phyloP scores from a whole-genome alignment of 2,329 filamentous ascomycete species.

The Nigrospora oryzae region DNA sequence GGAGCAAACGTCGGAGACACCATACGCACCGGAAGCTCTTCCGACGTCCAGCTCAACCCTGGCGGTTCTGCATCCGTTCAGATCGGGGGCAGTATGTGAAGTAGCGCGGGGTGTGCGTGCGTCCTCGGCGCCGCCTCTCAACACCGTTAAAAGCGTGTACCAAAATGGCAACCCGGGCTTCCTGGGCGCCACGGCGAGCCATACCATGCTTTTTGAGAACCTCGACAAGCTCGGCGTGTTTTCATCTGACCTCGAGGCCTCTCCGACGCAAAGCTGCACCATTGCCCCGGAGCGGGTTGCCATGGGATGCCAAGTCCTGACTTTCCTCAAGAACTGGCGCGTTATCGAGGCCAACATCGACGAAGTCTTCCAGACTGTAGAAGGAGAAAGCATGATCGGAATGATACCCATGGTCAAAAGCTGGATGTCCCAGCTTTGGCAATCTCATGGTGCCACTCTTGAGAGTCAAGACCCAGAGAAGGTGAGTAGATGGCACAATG shows the following conservation, averaged over 20 bases:
- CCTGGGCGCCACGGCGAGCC: constrained; percentile 20
- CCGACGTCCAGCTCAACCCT: too few species aligned
- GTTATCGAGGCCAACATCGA: constrained; percentile 19
- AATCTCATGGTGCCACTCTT: constrained; percentile 17
- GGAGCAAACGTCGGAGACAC: too few species aligned
- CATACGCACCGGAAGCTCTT: too few species aligned
- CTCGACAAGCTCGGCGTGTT: constrained; percentile 16
- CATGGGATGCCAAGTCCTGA: constrained; percentile 20
- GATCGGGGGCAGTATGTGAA: too few species aligned
- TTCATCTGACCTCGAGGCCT: constrained; percentile 13
- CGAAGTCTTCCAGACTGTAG: constrained; percentile 17
- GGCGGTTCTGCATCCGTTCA: too few species aligned
- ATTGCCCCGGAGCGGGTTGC: constrained; percentile 20
- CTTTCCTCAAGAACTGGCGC: constrained; percentile 19
- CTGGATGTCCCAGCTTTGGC: constrained; percentile 20
- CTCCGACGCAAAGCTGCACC: constrained; percentile 13
- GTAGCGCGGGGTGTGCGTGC: constrained; percentile 14
- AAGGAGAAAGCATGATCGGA: constrained; percentile 16
- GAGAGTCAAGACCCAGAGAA: constrained; percentile 20
- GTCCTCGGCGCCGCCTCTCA: constrained; percentile 20
- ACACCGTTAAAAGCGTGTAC: constrained; percentile 9
- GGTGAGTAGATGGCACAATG: constrained; percentile 4
- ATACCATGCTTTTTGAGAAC: constrained; percentile 22
- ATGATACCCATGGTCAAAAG: constrained; percentile 21
- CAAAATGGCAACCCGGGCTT: constrained; percentile 17